These are phyloP conservation scores for Cephalotrichum gorgonifer DNA, from an alignment of 2,329 filamentous ascomycete species.

Conservation along the genomic window DNA sequence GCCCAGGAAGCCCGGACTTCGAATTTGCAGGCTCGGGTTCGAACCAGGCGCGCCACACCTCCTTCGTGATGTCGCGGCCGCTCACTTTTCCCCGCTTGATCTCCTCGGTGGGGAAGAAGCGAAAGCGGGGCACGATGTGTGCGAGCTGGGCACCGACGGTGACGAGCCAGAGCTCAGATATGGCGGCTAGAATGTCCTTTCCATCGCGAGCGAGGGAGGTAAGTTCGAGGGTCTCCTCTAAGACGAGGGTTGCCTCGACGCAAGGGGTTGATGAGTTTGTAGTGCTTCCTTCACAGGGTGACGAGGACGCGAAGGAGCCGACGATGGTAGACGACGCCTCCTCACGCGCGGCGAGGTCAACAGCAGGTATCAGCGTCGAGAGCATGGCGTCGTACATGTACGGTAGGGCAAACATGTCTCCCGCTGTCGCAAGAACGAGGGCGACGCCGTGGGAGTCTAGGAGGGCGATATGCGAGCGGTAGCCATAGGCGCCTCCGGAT, in stretches of 20 bases:
- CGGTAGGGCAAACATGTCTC: conserved; percentile 16
- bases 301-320: conserved; percentile 8
- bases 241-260: conserved; percentile 11
- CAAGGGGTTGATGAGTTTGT: background rate
- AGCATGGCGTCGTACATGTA: conserved; percentile 18
- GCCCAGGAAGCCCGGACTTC: conserved; percentile 17
- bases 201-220: conserved; percentile 12
- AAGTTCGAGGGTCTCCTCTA: conserved; percentile 14
- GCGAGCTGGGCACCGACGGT: conserved; percentile 14
- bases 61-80: background rate
- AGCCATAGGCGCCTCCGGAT: conserved; percentile 21
- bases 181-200: conserved; percentile 9
- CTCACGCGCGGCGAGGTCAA: conserved; percentile 17
- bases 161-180: conserved; percentile 3
- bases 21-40: background rate
- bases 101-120: conserved; percentile 16
- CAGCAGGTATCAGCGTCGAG: conserved; percentile 14
- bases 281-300: background rate
- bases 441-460: conserved; percentile 25
- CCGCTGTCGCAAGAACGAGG: conserved; percentile 19
- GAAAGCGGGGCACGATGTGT: conserved; percentile 10
- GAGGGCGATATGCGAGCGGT: conserved; percentile 21
- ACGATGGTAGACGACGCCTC: too few relatives aligned
- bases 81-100: background rate
- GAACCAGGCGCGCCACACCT: background rate